Conservation (phyloP, 495 filamentous ascomycete species). For the Talaromyces nanjingensis region DNA sequence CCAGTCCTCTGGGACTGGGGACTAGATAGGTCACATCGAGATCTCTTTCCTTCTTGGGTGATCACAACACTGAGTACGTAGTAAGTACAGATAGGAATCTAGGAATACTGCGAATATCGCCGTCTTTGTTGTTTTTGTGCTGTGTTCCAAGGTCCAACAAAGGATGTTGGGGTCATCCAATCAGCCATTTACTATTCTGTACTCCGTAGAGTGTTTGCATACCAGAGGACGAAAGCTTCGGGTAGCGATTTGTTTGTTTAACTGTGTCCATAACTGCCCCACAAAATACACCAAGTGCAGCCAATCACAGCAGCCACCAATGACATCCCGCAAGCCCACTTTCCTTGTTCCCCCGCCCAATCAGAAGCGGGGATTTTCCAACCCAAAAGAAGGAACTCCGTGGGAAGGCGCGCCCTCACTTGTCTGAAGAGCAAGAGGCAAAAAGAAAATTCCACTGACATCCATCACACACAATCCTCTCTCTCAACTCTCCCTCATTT, state of each 20-base stretch:
- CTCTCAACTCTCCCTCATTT: neutral
- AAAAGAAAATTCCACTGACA: neutral
- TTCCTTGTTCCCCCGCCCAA: slow-evolving; percentile 1
- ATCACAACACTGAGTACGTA: neutral
- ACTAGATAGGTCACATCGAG: neutral
- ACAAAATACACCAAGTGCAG: neutral
- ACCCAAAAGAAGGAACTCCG: neutral
- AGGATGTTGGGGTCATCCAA: neutral
- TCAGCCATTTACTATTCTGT: neutral
- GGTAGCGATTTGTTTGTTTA: neutral
- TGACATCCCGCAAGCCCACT: neutral
- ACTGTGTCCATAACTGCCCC: neutral
- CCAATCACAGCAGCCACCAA: neutral
- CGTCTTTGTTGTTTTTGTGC: neutral
- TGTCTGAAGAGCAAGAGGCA: neutral
- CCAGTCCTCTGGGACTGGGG: neutral
- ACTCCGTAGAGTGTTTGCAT: neutral
- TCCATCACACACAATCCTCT: neutral
- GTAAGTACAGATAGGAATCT: neutral
- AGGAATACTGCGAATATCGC: neutral
- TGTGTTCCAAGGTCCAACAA: neutral
- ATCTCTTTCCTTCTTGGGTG: neutral
- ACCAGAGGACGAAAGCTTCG: neutral
- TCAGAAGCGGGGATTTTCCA: neutral
- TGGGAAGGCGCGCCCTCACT: neutral